A percentile compares a stretch with the other conserved stretches of the same genome.
Conservation (phyloP, 148 eudicot genomes). For the Rhododendron griersonianum region DNA sequence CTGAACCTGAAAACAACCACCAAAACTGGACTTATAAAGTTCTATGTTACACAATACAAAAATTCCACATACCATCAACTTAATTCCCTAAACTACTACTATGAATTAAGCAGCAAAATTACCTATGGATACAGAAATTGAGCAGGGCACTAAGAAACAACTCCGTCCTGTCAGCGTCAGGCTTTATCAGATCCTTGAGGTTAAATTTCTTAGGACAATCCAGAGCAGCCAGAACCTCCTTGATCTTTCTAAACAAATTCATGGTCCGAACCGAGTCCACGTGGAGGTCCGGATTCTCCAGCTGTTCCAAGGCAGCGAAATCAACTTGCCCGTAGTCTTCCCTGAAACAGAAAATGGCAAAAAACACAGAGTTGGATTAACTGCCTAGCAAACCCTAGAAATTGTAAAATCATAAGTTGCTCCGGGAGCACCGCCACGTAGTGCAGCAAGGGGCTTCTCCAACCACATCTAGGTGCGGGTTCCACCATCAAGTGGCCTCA, state of each 20-base stretch:
- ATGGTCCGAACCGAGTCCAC: conserved; percentile 47
- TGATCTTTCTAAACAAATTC: conserved; percentile 46
- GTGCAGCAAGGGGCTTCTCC: no score
- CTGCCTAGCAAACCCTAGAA: not conserved
- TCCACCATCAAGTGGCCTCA: no score
- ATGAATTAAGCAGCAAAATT: not conserved
- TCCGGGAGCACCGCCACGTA: not conserved
- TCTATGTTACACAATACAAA: not conserved
- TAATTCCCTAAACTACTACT: not conserved
- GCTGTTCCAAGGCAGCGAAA: conserved; percentile 55
- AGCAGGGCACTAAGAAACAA: conserved; percentile 56
- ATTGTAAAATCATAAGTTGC: not conserved
- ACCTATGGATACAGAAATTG: conserved; percentile 75
- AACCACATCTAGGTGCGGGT: no score
- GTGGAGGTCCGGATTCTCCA: conserved; percentile 81
- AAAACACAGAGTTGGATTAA: not conserved
- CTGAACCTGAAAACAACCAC: not conserved
- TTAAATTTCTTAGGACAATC: conserved; percentile 49
- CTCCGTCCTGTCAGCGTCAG: conserved; percentile 55
- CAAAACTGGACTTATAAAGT: not conserved
- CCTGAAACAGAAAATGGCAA: conserved; percentile 27
- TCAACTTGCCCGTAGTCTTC: conserved; percentile 68
- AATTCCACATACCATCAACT: not conserved
- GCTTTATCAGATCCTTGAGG: conserved; percentile 62
- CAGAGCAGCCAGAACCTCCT: conserved; percentile 39